Evolutionary conservation across 2,329 filamentous ascomycete species (phyloP).

Genomic region (Ceratocystis cubensis): DNA sequence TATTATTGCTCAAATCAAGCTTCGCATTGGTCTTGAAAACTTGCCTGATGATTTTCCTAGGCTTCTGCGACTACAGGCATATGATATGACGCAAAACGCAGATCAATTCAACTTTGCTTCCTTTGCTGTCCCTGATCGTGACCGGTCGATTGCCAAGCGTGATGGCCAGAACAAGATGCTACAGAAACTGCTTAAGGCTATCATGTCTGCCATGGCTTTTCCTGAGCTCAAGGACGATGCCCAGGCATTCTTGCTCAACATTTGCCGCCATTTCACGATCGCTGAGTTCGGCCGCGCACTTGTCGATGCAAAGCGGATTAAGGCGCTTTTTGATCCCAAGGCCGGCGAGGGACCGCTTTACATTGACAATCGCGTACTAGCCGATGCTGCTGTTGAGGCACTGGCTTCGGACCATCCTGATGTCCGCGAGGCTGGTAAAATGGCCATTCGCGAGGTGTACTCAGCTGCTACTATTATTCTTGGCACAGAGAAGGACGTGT

Average conservation of each 20-base stretch:
- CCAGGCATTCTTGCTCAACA: slow-evolving; percentile 59
- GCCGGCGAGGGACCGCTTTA: slow-evolving; percentile 77
- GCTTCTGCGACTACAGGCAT: slow-evolving; percentile 74
- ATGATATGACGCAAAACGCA: slow-evolving; percentile 66
- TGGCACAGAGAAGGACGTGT: slow-evolving; percentile 56
- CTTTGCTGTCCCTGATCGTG: slow-evolving; percentile 63
- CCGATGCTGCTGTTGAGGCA: slow-evolving; percentile 80
- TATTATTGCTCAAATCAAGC: slow-evolving; percentile 77
- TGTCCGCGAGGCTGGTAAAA: slow-evolving; percentile 72
- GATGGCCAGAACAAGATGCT: slow-evolving; percentile 68
- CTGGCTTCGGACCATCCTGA: slow-evolving; percentile 71
- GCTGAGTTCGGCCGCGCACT: slow-evolving; percentile 81
- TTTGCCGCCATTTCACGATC: slow-evolving; percentile 82
- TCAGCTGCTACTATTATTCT: slow-evolving; percentile 67
- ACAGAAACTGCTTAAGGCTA: slow-evolving; percentile 77
- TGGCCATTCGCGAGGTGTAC: slow-evolving; percentile 65
- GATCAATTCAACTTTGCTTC: slow-evolving; percentile 56
- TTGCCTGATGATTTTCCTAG: slow-evolving; percentile 81
- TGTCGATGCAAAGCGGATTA: slow-evolving; percentile 62
- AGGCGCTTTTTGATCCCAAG: slow-evolving; percentile 68
- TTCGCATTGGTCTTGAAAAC: slow-evolving; percentile 76
- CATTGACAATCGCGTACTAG: slow-evolving; percentile 75
- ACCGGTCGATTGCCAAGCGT: slow-evolving; percentile 78
- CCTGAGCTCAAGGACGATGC: slow-evolving; percentile 69
- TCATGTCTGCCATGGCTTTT: slow-evolving; percentile 73